phyloP scores from a whole-genome alignment of 2,329 filamentous ascomycete species.

The Cordyceps pruinosa region DNA sequence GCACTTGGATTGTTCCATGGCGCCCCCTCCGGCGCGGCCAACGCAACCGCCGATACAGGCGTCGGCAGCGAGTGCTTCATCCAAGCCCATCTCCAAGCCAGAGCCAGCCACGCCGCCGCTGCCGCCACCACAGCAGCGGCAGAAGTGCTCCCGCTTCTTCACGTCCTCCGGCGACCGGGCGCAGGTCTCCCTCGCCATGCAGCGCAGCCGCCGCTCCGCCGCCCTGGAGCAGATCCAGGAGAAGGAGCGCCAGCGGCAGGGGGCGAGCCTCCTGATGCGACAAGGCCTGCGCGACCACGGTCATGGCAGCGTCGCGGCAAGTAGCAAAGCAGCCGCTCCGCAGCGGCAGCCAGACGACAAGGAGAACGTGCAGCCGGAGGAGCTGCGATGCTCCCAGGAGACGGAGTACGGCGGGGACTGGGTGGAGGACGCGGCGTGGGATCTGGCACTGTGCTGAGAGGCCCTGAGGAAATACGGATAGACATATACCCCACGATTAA shows the following conservation, averaged over 20 bases:
- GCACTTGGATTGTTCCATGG: background rate
- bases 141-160: conserved; percentile 25
- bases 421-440: conserved; percentile 30
- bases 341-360: background rate
- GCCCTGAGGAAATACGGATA: background rate
- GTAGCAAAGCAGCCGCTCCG: background rate
- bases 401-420: conserved; percentile 33
- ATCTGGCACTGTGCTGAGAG: conserved; percentile 14
- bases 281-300: background rate
- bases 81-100: background rate
- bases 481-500: background rate
- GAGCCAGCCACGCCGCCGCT: background rate
- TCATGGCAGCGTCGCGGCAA: background rate
- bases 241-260: conserved; percentile 19
- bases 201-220: conserved; percentile 29
- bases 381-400: conserved; percentile 26
- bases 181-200: conserved; percentile 27
- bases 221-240: conserved; percentile 24
- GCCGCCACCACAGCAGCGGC: background rate
- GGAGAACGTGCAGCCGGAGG: conserved; percentile 2
- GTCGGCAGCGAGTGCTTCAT: background rate
- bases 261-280: conserved; percentile 13
- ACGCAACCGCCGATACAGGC: background rate
- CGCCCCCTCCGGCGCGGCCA: background rate
- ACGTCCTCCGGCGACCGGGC: conserved; percentile 31